Evolutionary conservation across 768 basidiomycete species (phyloP).

Genomic region (Suillus hirtellus): DNA sequence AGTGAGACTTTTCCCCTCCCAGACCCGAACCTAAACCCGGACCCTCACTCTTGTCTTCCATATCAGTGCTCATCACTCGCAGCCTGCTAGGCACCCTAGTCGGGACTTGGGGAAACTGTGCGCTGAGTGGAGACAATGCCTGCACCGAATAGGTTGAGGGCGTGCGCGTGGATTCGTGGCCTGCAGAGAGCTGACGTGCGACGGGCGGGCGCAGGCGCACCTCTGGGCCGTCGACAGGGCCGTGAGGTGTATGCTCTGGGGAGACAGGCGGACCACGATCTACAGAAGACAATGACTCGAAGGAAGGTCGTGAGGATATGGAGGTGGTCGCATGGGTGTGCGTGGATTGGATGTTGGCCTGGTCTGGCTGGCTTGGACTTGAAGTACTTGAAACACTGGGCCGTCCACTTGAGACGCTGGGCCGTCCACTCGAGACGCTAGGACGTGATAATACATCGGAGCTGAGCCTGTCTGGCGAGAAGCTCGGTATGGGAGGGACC

Average conservation of each 20-base stretch:
- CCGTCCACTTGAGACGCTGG: conserved; percentile 11
- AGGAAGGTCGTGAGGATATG: conserved; percentile 23
- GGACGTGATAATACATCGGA: conserved; percentile 2
- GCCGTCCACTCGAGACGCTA: conserved; percentile 8
- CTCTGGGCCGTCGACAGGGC: conserved; percentile 13
- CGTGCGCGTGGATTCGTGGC: conserved; percentile 13
- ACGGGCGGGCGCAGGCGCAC: conserved; percentile 22
- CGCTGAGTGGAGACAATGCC: conserved; percentile 23
- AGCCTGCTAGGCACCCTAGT: conserved; percentile 31
- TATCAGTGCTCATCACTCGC: conserved; percentile 27
- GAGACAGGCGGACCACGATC: neutral
- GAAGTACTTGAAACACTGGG: conserved; percentile 13
- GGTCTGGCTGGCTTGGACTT: neutral
- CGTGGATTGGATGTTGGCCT: conserved; percentile 2
- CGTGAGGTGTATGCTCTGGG: neutral
- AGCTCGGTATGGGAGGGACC: conserved; percentile 28
- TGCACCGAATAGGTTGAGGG: conserved; percentile 18
- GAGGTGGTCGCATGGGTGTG: neutral
- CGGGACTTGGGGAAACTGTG: conserved; percentile 35
- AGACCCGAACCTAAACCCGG: conserved; percentile 11
- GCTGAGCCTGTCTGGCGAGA: conserved; percentile 18
- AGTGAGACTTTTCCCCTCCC: conserved; percentile 4
- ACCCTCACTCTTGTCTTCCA: neutral
- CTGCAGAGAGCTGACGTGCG: conserved; percentile 24
- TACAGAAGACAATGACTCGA: conserved; percentile 23